These are phyloP conservation scores for Platanus orientalis DNA, from an alignment of 164 flowering plant species.

Conservation along the genomic window DNA sequence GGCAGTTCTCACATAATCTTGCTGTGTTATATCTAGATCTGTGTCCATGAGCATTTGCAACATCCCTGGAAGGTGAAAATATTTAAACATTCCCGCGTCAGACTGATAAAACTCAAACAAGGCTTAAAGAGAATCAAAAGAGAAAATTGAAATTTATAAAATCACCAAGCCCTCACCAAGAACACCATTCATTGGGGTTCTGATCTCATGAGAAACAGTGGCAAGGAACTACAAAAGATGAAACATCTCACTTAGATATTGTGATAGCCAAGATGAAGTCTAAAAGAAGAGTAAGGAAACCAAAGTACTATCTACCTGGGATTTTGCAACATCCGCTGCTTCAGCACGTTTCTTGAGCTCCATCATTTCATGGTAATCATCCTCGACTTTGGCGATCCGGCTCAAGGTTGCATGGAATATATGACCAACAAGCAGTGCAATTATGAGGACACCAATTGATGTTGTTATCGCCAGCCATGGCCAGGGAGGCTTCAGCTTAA, in stretches of 20 bases:
- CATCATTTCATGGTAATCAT: constrained; percentile 72
- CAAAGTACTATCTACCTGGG: constrained; percentile 35
- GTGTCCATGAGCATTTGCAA: constrained; percentile 95
- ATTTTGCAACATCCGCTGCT: constrained; percentile 92
- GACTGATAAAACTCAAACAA: background rate
- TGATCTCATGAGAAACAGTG: constrained; percentile 96
- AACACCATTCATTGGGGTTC: constrained; percentile 99
- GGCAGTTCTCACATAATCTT: constrained; percentile 87
- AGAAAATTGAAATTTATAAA: background rate
- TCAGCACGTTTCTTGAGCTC: constrained; percentile 80
- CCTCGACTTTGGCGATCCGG: constrained; percentile 78
- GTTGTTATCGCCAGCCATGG: constrained; percentile 64
- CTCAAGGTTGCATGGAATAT: constrained; percentile 75
- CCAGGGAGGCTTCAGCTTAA: constrained; percentile 73
- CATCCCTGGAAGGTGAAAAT: constrained; percentile 58
- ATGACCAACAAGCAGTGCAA: constrained; percentile 64
- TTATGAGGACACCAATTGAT: constrained; percentile 60
- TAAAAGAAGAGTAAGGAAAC: background rate
- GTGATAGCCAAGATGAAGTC: background rate
- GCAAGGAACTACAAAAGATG: constrained; percentile 76
- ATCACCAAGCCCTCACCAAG: constrained; percentile 49
- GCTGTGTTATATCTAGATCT: constrained; percentile 79
- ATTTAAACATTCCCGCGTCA: background rate
- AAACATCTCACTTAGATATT: background rate
- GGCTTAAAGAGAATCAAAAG: background rate